Percentiles rank a stretch among this genome's conserved stretches.
phyloP scores from a whole-genome alignment of 2,329 filamentous ascomycete species.

The Fusarium concolor region DNA sequence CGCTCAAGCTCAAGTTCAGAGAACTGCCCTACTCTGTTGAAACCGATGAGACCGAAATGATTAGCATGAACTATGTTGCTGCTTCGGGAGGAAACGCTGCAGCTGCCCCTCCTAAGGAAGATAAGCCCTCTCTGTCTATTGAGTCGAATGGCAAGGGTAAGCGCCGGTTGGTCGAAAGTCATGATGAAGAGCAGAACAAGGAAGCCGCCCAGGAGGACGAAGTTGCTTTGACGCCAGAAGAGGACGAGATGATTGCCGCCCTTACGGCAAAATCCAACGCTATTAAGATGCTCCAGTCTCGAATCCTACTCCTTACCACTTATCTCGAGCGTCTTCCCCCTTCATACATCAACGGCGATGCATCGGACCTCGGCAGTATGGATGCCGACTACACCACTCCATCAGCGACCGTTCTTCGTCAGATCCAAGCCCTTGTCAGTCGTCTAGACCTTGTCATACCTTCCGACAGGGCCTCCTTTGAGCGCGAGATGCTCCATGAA shows the following conservation, averaged over 20 bases:
- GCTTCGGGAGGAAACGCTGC: conserved; percentile 82
- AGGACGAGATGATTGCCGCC: conserved; percentile 70
- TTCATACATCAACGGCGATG: conserved; percentile 67
- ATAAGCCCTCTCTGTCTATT: conserved; percentile 56
- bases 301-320: conserved; percentile 76
- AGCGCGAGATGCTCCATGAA: conserved; percentile 78
- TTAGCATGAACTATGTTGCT: conserved; percentile 93
- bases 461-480: conserved; percentile 72
- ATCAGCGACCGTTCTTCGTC: conserved; percentile 82
- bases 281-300: conserved; percentile 88
- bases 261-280: conserved; percentile 92
- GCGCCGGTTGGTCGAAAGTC: conserved; percentile 54
- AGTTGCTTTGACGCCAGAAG: conserved; percentile 64
- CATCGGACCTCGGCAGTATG: conserved; percentile 53
- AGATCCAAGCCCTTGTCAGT: conserved; percentile 86
- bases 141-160: conserved; percentile 67
- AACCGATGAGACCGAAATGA: conserved; percentile 97
- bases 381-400: conserved; percentile 57
- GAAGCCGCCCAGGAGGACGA: conserved; percentile 51
- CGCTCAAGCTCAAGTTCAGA: conserved; percentile 77
- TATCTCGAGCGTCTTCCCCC: conserved; percentile 81
- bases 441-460: conserved; percentile 86
- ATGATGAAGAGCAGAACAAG: conserved; percentile 43
- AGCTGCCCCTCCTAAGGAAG: conserved; percentile 65
- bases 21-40: conserved; percentile 89